Percentiles rank a stretch among this genome's conserved stretches.
Conservation (phyloP, 805 yeast genomes). For the Huiozyma naganishii region DNA sequence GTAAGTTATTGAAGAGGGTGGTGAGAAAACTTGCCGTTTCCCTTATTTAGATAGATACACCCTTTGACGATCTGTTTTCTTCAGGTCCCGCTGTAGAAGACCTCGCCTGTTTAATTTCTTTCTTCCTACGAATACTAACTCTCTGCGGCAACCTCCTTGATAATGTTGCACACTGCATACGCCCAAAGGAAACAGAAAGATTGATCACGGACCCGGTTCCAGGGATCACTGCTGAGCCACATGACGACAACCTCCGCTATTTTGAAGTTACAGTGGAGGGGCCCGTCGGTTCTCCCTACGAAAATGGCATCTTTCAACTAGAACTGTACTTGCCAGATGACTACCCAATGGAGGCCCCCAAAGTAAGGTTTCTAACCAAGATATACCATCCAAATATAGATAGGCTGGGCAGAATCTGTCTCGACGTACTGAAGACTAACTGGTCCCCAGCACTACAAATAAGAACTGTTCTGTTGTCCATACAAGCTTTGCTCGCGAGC, state of each 20-base stretch:
- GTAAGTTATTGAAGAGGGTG: not conserved
- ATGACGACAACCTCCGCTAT: constrained; percentile 86
- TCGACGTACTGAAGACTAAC: constrained; percentile 86
- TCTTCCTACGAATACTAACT: no score
- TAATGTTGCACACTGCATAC: no score
- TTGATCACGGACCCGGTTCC: constrained; percentile 91
- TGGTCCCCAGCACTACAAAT: constrained; percentile 98
- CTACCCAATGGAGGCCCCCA: constrained; percentile 97
- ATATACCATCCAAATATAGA: constrained; percentile 97
- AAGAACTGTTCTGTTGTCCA: constrained; percentile 78
- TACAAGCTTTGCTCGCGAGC: constrained; percentile 88
- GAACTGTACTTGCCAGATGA: constrained; percentile 92
- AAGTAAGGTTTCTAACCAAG: constrained; percentile 84
- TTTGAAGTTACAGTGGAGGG: constrained; percentile 90
- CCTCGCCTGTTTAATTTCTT: no score
- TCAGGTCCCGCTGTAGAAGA: no score
- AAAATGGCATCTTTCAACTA: constrained; percentile 67
- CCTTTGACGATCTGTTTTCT: no score
- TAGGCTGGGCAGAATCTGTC: constrained; percentile 86
- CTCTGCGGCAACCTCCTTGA: no score
- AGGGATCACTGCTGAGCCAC: constrained; percentile 88
- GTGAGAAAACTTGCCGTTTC: not conserved
- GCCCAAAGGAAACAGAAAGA: constrained; percentile 72
- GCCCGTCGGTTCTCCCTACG: constrained; percentile 85
- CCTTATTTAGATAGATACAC: not conserved